These are phyloP conservation scores for Medicago truncatula DNA, from an alignment of 306 rosid species.

Conservation along the genomic window MtrunA17r5.0-ANR NC_053046.1:41888001-41888500, in stretches of 20 bases:
- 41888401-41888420: slow-evolving; percentile 27
- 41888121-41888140: too few species aligned
- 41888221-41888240: slow-evolving; percentile 21
- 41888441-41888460: slow-evolving; percentile 26
- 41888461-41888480: slow-evolving; percentile 33
- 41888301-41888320: slow-evolving; percentile 19
- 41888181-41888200: slow-evolving; percentile 4
- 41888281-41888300: slow-evolving; percentile 11
- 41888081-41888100: too few species aligned
- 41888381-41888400: slow-evolving; percentile 16
- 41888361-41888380: slow-evolving; percentile 21
- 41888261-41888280: slow-evolving; percentile 5
- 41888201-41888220: slow-evolving; percentile 21
- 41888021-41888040: too few species aligned
- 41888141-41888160: not conserved
- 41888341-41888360: not conserved
- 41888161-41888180: not conserved
- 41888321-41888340: slow-evolving; percentile 32
- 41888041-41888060: too few species aligned
- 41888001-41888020: too few species aligned
- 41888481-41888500: slow-evolving; percentile 35
- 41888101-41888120: too few species aligned
- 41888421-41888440: slow-evolving; percentile 19
- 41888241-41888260: not conserved
- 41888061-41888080: too few species aligned